Base-by-base conservation (phyloP, 1,284 basidiomycete genomes). In the Boletus calvinii region DNA sequence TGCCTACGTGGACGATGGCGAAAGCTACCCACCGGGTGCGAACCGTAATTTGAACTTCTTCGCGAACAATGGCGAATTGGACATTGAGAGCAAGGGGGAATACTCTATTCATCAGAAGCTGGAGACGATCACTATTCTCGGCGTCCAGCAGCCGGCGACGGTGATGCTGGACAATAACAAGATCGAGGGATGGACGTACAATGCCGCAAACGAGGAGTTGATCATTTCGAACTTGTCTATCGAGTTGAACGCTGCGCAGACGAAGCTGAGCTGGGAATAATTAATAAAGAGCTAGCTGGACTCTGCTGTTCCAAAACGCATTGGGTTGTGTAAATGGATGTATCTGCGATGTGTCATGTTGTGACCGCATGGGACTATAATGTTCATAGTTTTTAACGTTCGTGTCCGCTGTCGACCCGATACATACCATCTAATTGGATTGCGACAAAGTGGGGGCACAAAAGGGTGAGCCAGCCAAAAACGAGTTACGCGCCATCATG, bases 1-100 rank as follows among this genome's bases (percentile, higher is more conserved):
- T 4, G 75, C 76, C 6, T 79, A 80, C 58, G 55, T 85, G 4
- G 84, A 85, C 59, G 84, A 85, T 48, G 83, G 83, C 8, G 57
- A 63, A 34, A 81, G 76, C 52, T 67, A 72, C 47, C 79, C 81
- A 15, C 78, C 79, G 0, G 78, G 79, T 4, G 71, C 77, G 1
- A 78, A 71, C 63, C 74, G 70, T 11, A 76, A 62, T 3, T 52
- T 86, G 48, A 73, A 58, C 2, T 77, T 85, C 60, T 43, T 50
- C 0, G 75, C 69, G 2, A 42, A 57, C 1, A 51, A 61, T 4
- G 63, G 72, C 3, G 52, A 63, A 31, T 51, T 84, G 24, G 46
- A 46, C 2, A 69, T 83, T 15, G 49, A 57, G n/a, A 65, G 71
- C 31, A 50, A 56, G 0, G 85, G 83, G 6, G 41, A 58, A 11